Conservation (phyloP, 148 eudicot species). For the Fagopyrum esculentum region DNA sequence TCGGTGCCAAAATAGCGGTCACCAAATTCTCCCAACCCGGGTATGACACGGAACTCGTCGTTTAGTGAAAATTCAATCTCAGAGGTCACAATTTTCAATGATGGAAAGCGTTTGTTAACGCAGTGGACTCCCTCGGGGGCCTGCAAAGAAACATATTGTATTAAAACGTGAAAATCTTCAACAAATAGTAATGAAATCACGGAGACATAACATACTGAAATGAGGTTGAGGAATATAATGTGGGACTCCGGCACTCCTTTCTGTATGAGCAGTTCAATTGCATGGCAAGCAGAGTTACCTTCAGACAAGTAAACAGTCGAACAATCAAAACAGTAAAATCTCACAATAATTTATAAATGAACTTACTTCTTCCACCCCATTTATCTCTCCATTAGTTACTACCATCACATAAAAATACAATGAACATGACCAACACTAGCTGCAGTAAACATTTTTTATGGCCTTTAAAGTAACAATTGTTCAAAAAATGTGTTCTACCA, state of each 20-base stretch:
- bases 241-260: constrained; percentile 98
- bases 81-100: constrained; percentile 86
- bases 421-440: background rate
- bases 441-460: background rate
- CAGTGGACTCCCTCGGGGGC: constrained; percentile 95
- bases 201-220: constrained; percentile 53
- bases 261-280: constrained; percentile 78
- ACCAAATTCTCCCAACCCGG: constrained; percentile 94
- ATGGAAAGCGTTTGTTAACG: constrained; percentile 71
- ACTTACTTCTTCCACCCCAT: background rate
- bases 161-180: background rate
- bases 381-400: background rate
- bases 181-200: background rate
- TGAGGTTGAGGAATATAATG: constrained; percentile 86
- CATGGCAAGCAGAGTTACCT: constrained; percentile 97
- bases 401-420: background rate
- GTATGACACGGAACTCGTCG: constrained; percentile 83
- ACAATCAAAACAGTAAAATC: background rate
- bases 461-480: background rate
- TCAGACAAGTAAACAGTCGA: constrained; percentile 13
- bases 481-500: background rate
- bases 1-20: constrained; percentile 98
- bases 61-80: constrained; percentile 79
- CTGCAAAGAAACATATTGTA: constrained; percentile 22
- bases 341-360: background rate